phyloP scores from a whole-genome alignment of 106 monocot genomes.

The Triglochin maritima region DNA sequence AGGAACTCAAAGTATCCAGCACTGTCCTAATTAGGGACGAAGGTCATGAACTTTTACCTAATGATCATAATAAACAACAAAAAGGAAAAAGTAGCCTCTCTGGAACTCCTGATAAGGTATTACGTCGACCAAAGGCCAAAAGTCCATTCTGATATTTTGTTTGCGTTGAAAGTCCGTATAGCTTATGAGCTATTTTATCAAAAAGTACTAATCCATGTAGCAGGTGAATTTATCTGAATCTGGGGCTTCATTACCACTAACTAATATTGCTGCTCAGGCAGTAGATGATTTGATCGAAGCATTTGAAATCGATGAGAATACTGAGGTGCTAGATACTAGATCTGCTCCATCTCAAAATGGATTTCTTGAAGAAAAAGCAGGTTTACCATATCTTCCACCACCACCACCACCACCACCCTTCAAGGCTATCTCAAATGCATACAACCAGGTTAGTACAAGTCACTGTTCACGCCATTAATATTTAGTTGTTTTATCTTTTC shows the following conservation, averaged over 20 bases:
- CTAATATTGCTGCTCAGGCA: slow-evolving; percentile 63
- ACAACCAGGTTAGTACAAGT: slow-evolving; percentile 34
- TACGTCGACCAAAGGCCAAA: too few relatives aligned
- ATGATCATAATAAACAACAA: slow-evolving; percentile 7
- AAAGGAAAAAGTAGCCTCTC: slow-evolving; percentile 4
- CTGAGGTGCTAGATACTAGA: slow-evolving; percentile 16
- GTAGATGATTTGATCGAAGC: slow-evolving; percentile 57
- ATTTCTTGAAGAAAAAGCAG: slow-evolving; percentile 13
- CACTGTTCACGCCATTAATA: too few relatives aligned
- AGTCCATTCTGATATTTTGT: neutral
- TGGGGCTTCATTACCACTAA: slow-evolving; percentile 27
- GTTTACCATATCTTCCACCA: slow-evolving; percentile 22
- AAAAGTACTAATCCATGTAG: neutral
- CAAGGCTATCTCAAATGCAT: slow-evolving; percentile 21
- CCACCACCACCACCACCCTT: slow-evolving; percentile 36
- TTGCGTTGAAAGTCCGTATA: neutral
- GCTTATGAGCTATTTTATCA: neutral
- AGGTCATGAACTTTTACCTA: slow-evolving; percentile 2
- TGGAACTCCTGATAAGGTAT: slow-evolving; percentile 12
- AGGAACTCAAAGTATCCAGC: slow-evolving; percentile 1
- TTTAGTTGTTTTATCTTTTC: too few relatives aligned
- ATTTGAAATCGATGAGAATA: slow-evolving; percentile 47
- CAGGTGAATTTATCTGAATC: slow-evolving; percentile 37
- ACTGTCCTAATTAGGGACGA: slow-evolving; percentile 1
- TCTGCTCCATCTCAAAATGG: slow-evolving; percentile 21